Base-by-base conservation (phyloP, 2,329 filamentous ascomycete genomes). In the Exophiala sideris region DNA sequence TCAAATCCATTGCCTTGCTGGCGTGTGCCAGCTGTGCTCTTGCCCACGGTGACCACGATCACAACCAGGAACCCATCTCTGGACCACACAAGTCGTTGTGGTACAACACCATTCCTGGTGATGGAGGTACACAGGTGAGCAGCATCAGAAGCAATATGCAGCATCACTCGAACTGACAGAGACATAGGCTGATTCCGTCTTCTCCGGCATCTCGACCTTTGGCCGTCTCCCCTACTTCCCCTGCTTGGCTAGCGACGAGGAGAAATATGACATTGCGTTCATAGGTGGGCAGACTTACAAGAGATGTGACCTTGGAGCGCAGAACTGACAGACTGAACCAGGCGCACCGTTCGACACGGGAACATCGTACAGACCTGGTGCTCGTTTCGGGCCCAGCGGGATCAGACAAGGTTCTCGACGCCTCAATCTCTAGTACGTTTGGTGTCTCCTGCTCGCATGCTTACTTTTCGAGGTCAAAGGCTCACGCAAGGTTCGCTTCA, bases 191-290 rank as follows among this genome's bases (percentile, higher is more conserved):
- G 89, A 95, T 69, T 91, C 88, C 0, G 88, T 94, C 54, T 95
- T 94, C 73, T 92, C 88, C 1, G 89, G 89, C 24, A 94, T 95
- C 66, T 88, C 87, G 1, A 95, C 89, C 6, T 94, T 94, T 67
- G 89, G 88, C 9, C 84, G 88, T 47, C 74, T 94, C 39, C 84
- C 85, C 5, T 94, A 95, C 71, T 82, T 80, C 54, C 87, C 88
- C 2, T 95, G 89, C 68, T 76, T 95, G 3, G 76, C 81, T n/a
- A 85, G 80, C 58, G 78, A 83, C 38, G 79, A 83, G 21, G 84
- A 86, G 61, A 82, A 85, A 65, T 95, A 87, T 64, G 89, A 95
- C 61, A 91, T 95, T 70, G 89, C 89, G 1, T 94, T 95, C 70
- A 82, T 94, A 47, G 89, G 87, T 86, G 69, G 47, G 74, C 45